Evolutionary conservation across 352 stramenopile species (phyloP), one percentile per base, ranked within the genome.

Genomic region (Phytophthora ramorum): DNA sequence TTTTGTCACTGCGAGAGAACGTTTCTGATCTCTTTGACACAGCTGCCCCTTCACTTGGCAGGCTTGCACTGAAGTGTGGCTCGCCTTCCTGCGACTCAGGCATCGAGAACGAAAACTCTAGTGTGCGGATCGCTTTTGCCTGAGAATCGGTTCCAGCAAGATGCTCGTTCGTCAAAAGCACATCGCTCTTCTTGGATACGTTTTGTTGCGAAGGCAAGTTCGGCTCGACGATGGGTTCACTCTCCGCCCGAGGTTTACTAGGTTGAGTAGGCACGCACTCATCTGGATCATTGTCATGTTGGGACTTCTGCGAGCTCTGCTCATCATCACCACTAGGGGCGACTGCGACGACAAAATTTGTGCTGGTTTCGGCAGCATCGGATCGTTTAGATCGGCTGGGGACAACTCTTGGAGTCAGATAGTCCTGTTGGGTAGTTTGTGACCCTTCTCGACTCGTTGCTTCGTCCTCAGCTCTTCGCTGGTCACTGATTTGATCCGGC

Each of bases 41-140:
- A 30, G 78, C 40, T 7, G 66, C 38, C 7, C 44, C 43, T n/a
- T 73, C 40, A 56, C 81, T 76, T 8, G 73, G 68, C 34, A 78
- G 17, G 54, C 63, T 89, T 43, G 77, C 71, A 28, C 73, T 47
- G 1, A 67, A 37, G 26, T 86, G 62, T 3, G 73, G 75, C 24
- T 91, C 69, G 16, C 62, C 77, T 10, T 90, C 83, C 47, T 91
- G 75, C 4, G 85, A 91, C 17, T 83, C 72, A 3, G 79, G 81
- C 45, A 78, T 78, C 5, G 81, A 67, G 59, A 91, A 91, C 4
- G 83, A 85, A 48, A 92, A 87, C 45, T 90, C 73, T 38, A 92
- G 71, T 7, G 79, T 89, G 16, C 81, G 81, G 24, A 85, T 89
- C 37, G 70, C 60, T 75, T 76, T 77, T 5, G 78, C 73, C 41